phyloP scores from a whole-genome alignment of 148 eudicot genomes.

The Fagopyrum tataricum region DNA sequence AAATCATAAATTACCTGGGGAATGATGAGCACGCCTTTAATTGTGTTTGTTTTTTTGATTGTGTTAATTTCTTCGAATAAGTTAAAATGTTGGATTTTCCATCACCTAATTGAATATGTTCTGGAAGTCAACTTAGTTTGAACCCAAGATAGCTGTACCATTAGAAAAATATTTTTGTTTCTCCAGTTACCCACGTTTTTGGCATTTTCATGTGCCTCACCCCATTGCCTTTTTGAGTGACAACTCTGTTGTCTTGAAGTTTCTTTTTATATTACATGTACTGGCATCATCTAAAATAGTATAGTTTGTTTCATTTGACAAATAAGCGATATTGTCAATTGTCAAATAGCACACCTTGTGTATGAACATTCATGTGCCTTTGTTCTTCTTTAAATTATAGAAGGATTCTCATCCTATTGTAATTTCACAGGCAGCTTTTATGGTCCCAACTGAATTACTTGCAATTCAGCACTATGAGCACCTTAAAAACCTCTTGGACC shows the following conservation, averaged over 20 bases:
- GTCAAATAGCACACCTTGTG: neutral
- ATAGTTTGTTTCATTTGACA: too few relatives aligned
- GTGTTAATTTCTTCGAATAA: neutral
- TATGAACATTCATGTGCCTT: neutral
- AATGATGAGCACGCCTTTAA: neutral
- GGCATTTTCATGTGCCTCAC: neutral
- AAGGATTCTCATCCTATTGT: conserved; percentile 7
- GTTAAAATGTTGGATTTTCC: neutral
- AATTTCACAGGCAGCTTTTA: conserved; percentile 73
- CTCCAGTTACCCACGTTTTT: neutral
- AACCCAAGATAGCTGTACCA: neutral
- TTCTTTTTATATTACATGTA: neutral
- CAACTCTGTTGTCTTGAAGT: neutral
- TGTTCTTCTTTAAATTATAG: neutral
- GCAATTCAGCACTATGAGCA: conserved; percentile 87
- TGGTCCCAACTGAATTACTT: conserved; percentile 97
- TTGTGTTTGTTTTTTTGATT: neutral
- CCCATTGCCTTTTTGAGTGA: neutral
- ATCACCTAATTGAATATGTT: neutral
- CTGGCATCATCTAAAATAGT: neutral
- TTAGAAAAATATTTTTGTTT: neutral
- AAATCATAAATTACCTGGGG: neutral
- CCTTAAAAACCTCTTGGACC: conserved; percentile 49
- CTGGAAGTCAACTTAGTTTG: neutral
- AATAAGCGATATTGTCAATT: neutral